A percentile compares a stretch with the other conserved stretches of the same genome.
These are phyloP conservation scores for Scheffersomyces lignicola DNA, from an alignment of 1,139 yeast genomes.

Conservation along the genomic window DNA sequence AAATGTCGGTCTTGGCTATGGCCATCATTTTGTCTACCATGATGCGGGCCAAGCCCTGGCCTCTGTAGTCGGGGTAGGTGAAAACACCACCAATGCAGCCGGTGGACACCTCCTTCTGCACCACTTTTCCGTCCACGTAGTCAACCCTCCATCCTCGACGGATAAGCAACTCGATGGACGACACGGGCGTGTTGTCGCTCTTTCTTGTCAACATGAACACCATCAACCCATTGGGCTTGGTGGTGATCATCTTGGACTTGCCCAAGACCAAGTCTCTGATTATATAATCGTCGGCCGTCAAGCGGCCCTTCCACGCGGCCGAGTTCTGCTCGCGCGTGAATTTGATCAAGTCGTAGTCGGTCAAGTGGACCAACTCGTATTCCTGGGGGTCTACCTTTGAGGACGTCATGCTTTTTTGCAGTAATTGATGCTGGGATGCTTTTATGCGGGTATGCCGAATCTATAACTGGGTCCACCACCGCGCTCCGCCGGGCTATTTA, in stretches of 20 bases:
- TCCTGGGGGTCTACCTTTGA: constrained; percentile 9
- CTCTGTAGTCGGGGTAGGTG: constrained; percentile 57
- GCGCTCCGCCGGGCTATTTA: background rate
- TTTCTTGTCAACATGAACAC: constrained; percentile 32
- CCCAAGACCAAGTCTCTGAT: constrained; percentile 50
- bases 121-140: constrained; percentile 18
- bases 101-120: constrained; percentile 29
- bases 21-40: constrained; percentile 55
- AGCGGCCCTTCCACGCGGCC: constrained; percentile 52
- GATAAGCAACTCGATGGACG: constrained; percentile 40
- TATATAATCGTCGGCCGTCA: constrained; percentile 48
- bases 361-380: constrained; percentile 21
- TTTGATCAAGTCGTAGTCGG: constrained; percentile 43
- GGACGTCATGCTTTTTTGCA: constrained; percentile 5
- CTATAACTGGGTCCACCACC: background rate
- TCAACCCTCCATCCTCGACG: constrained; percentile 29
- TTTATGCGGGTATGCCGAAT: background rate
- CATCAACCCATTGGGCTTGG: constrained; percentile 21
- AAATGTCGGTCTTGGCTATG: constrained; percentile 18
- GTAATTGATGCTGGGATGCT: background rate
- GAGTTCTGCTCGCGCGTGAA: constrained; percentile 52
- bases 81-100: constrained; percentile 68
- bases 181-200: constrained; percentile 22
- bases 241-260: constrained; percentile 29
- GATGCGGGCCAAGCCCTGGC: constrained; percentile 61